Percentiles rank a stretch among this genome's conserved stretches.
Conservation (phyloP, 2,329 filamentous ascomycete species). For the Neofusicoccum kwambonambiense region DNA sequence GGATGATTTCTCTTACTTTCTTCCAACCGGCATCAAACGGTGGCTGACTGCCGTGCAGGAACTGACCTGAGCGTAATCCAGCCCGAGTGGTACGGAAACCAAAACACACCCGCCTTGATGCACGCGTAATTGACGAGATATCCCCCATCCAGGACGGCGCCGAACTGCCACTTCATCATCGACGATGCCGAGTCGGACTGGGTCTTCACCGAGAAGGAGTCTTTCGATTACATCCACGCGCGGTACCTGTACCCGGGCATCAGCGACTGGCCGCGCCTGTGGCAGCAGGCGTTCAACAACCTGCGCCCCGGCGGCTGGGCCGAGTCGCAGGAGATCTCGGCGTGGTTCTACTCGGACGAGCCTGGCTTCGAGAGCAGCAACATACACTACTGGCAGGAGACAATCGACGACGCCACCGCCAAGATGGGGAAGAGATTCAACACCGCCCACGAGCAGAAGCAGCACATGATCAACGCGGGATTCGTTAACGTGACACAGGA, state of each 20-base stretch:
- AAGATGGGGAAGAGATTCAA: constrained; percentile 21
- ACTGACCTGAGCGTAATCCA: constrained; percentile 52
- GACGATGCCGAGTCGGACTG: constrained; percentile 47
- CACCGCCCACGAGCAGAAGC: constrained; percentile 18
- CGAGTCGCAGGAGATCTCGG: constrained; percentile 13
- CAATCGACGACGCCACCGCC: not conserved
- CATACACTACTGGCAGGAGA: not conserved
- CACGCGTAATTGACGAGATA: no score
- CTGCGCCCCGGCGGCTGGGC: constrained; percentile 13
- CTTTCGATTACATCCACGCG: constrained; percentile 46
- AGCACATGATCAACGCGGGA: constrained; percentile 26
- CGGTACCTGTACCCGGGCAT: constrained; percentile 13
- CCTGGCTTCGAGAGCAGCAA: constrained; percentile 3
- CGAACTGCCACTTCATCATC: constrained; percentile 49
- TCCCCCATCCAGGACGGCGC: constrained; percentile 39
- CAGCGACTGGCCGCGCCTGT: constrained; percentile 4
- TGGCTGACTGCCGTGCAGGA: not conserved
- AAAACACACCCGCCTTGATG: not conserved
- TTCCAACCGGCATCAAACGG: no score
- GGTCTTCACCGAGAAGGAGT: constrained; percentile 28
- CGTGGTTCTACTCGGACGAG: constrained; percentile 13
- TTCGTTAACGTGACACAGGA: constrained; percentile 36
- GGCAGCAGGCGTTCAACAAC: constrained; percentile 9
- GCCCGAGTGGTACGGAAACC: constrained; percentile 36
- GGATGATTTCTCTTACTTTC: no score